Conservation (phyloP, 345 rosid species). For the Citrus trifoliata region DNA sequence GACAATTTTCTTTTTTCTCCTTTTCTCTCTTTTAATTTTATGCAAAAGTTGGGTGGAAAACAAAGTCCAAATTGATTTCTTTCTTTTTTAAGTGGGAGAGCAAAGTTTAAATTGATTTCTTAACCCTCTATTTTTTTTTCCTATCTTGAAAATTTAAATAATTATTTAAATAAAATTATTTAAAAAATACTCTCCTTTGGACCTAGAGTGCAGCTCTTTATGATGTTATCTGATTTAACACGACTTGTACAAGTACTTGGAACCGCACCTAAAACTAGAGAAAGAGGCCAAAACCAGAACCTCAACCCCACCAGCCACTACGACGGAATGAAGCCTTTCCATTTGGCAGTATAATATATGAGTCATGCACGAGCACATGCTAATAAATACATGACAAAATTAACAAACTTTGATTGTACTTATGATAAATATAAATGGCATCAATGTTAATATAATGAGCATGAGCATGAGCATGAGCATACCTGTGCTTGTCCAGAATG, state of each 20-base stretch:
- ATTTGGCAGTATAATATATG: neutral
- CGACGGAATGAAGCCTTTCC: neutral
- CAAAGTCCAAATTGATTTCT: too few species aligned
- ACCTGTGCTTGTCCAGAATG: neutral
- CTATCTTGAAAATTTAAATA: too few species aligned
- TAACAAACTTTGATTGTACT: too few species aligned
- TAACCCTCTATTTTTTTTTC: too few species aligned
- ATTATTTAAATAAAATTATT: too few species aligned
- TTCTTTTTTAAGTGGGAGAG: too few species aligned
- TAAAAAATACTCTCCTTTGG: rapidly evolving
- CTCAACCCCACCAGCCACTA: neutral
- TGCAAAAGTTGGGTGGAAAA: too few species aligned
- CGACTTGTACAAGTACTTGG: neutral
- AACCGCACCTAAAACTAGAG: neutral
- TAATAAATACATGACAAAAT: neutral
- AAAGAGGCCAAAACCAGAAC: neutral
- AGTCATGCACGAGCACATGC: neutral
- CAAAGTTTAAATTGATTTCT: too few species aligned
- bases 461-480: neutral
- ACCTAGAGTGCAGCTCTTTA: neutral
- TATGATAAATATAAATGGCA: neutral
- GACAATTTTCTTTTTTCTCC: neutral
- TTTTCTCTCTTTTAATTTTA: too few species aligned
- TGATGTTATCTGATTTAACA: neutral
- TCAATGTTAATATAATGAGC: neutral